Evolutionary conservation across 495 filamentous ascomycete species (phyloP), one percentile per base, ranked within the genome.

Genomic region (Aspergillus indologenus): DNA sequence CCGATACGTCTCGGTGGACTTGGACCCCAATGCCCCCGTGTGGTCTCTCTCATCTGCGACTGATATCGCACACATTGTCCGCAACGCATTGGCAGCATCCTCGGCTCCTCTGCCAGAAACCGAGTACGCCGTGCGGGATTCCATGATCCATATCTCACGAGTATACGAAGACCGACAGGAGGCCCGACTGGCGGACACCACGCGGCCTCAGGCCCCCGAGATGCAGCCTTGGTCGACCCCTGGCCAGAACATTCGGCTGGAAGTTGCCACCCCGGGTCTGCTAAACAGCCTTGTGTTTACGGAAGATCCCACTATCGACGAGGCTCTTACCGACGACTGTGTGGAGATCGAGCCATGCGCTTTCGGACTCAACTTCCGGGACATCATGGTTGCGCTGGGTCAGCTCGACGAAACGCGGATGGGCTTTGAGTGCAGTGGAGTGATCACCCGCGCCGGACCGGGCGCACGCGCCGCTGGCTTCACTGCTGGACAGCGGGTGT

Each of bases 311-410:
- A 43, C 23, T 5, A 9, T 21, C 34, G 15, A 23, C 0, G 46
- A 23, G 22, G 1, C 6, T 1, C 26, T 50, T 4, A 0, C 47
- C 2, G 21, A 22, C 6, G 47, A 50, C 20, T n/a, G 11, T 5
- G 56, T 75, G 2, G 70, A 72, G 42, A 64, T 75, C 2, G 59
- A 66, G 20, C 59, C 71, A 17, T 59, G 59, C 1, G 58, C 58
- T 2, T 69, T 65, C 8, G 76, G 78, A 12, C 43, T 81, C 3
- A 80, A 79, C 60, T 76, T 74, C 62, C 72, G 71, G 23, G 79
- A 82, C 57, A 61, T 81, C 2, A 63, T 73, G 22, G 65, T 71
- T 0, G 68, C 71, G 1, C 70, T 75, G 54, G 80, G 75, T 6
- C 75, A 59, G 62, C 67, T 70, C 23, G 49, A 46, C 15, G 65